phyloP scores from a whole-genome alignment of 495 filamentous ascomycete genomes.

The Lasiosphaeria hispida region DNA sequence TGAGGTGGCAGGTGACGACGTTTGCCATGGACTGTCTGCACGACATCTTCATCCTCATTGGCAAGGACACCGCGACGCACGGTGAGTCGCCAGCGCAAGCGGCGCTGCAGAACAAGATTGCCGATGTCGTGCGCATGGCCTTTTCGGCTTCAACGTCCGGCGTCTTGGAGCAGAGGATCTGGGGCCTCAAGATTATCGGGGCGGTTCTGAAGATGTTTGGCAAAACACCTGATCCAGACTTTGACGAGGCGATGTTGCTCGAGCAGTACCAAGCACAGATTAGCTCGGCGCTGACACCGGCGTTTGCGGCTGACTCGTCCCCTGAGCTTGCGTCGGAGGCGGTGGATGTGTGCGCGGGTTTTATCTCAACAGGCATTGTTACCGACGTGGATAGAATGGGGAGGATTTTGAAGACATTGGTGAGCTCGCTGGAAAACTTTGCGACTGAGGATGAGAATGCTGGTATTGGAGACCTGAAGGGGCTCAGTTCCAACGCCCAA shows the following conservation, averaged over 20 bases:
- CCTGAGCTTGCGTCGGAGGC: conserved; percentile 92
- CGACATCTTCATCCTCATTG: conserved; percentile 72
- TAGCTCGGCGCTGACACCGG: conserved; percentile 91
- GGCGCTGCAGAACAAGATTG: conserved; percentile 78
- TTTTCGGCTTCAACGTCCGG: conserved; percentile 96
- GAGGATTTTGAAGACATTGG: conserved; percentile 87
- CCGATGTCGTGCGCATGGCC: conserved; percentile 93
- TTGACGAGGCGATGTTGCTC: conserved; percentile 88
- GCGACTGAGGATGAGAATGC: conserved; percentile 78
- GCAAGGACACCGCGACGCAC: conserved; percentile 68
- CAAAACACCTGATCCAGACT: conserved; percentile 91
- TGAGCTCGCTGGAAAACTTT: conserved; percentile 90
- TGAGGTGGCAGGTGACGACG: conserved; percentile 94
- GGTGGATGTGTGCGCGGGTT: conserved; percentile 95
- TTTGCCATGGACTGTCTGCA: conserved; percentile 92
- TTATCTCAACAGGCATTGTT: conserved; percentile 95
- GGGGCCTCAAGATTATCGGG: conserved; percentile 89
- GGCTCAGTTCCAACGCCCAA: conserved; percentile 90
- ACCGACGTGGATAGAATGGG: conserved; percentile 98
- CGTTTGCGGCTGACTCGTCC: conserved; percentile 93
- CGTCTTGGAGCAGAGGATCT: conserved; percentile 82
- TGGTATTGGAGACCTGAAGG: conserved; percentile 88
- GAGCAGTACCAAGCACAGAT: conserved; percentile 99
- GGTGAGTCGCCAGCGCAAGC: conserved; percentile 67
- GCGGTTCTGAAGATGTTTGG: conserved; percentile 95